phyloP scores from a whole-genome alignment of 225 moss, liverwort and hornwort genomes.

The Polytrichum formosum region DNA sequence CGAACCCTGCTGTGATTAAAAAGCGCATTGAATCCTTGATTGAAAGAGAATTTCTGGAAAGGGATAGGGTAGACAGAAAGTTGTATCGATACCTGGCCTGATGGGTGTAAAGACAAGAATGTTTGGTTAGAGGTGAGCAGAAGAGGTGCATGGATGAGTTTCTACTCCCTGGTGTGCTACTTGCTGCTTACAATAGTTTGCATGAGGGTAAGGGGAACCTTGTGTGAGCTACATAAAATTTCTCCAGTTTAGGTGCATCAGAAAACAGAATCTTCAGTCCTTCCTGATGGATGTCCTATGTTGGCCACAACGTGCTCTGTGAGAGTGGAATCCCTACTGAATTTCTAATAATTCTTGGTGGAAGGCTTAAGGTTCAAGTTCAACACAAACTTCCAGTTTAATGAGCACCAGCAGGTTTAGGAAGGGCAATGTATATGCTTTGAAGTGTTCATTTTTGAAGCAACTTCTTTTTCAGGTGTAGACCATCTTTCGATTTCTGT shows the following conservation, averaged over 20 bases:
- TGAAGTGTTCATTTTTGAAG: too few species aligned
- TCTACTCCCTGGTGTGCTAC: not conserved
- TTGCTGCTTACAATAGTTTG: not conserved
- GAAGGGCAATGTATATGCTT: too few species aligned
- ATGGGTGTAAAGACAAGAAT: constrained; percentile 20
- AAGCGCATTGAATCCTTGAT: constrained; percentile 64
- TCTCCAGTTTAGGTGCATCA: not conserved
- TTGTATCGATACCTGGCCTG: constrained; percentile 62
- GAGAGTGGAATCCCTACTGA: too few species aligned
- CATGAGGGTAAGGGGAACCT: constrained; percentile 1
- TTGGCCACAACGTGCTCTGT: not conserved
- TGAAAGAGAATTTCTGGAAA: constrained; percentile 68
- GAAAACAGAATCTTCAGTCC: not conserved
- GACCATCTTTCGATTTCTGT: too few species aligned
- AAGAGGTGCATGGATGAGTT: not conserved
- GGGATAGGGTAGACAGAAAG: constrained; percentile 58
- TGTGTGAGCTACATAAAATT: not conserved
- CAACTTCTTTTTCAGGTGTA: too few species aligned
- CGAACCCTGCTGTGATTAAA: constrained; percentile 68
- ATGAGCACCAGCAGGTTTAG: too few species aligned
- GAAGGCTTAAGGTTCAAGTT: too few species aligned
- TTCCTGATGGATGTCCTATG: not conserved
- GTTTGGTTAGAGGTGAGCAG: constrained; percentile 22
- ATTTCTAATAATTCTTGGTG: too few species aligned
- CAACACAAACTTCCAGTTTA: too few species aligned